A percentile compares a stretch with the other conserved stretches of the same genome.
These are phyloP conservation scores for Chalara sp. DNA, from an alignment of 2,329 filamentous ascomycete species.

Conservation along the genomic window DNA sequence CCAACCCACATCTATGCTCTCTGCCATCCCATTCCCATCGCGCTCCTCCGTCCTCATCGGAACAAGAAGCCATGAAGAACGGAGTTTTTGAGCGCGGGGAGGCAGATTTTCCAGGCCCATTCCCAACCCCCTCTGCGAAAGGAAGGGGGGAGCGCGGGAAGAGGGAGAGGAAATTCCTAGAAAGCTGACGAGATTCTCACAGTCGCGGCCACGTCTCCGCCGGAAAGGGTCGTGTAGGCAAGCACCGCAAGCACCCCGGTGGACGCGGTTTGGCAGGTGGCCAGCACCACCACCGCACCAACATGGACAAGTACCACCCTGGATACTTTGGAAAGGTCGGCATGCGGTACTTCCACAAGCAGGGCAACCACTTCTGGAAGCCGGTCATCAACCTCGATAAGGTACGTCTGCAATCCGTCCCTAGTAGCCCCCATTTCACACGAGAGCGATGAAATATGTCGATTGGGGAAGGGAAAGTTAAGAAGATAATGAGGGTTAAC, in stretches of 20 bases:
- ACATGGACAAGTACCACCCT: slow-evolving; percentile 88
- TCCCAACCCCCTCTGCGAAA: too few relatives aligned
- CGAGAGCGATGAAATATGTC: too few relatives aligned
- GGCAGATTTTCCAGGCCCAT: too few relatives aligned
- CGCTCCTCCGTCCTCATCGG: not conserved
- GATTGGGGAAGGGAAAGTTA: not conserved
- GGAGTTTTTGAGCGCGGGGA: too few relatives aligned
- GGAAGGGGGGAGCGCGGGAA: too few relatives aligned
- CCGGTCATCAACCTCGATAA: slow-evolving; percentile 98
- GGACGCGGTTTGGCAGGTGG: slow-evolving; percentile 91
- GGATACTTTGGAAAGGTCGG: slow-evolving; percentile 99
- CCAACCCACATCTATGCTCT: slow-evolving; percentile 2
- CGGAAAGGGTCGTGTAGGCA: slow-evolving; percentile 97
- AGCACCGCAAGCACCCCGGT: slow-evolving; percentile 91
- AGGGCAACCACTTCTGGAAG: slow-evolving; percentile 96
- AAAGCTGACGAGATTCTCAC: slow-evolving; percentile 6
- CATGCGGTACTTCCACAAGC: slow-evolving; percentile 96
- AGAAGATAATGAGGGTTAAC: not conserved
- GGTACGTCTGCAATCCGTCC: slow-evolving; percentile 43
- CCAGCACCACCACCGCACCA: slow-evolving; percentile 97
- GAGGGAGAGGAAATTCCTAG: too few relatives aligned
- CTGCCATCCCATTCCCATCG: not conserved
- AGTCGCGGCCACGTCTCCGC: slow-evolving; percentile 97
- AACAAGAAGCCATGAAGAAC: too few relatives aligned
- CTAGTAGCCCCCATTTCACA: not conserved